phyloP scores from a whole-genome alignment of 2,329 filamentous ascomycete genomes.

The Zopfia rhizophila region DNA sequence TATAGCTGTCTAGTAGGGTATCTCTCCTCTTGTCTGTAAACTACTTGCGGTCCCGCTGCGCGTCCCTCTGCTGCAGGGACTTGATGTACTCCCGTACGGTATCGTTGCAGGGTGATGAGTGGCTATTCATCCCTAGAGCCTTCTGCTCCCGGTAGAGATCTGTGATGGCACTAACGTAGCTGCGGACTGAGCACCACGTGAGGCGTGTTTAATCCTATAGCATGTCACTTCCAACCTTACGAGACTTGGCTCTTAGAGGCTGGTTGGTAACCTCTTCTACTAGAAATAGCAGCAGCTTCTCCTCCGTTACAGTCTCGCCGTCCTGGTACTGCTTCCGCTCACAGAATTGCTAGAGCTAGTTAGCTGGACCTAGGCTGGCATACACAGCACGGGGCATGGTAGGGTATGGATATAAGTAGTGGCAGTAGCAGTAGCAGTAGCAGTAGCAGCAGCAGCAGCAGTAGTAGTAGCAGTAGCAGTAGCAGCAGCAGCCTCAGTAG shows the following conservation, averaged over 20 bases:
- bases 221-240: conserved; percentile 10
- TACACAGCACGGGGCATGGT: not conserved
- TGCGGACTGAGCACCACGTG: conserved; percentile 8
- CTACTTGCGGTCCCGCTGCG: conserved; percentile 10
- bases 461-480: too few relatives aligned
- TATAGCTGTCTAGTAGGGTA: conserved; percentile 15
- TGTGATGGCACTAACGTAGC: conserved; percentile 9
- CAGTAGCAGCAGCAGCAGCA: too few relatives aligned
- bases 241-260: conserved; percentile 10
- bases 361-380: not conserved
- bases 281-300: conserved; percentile 16
- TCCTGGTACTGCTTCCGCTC: conserved; percentile 8
- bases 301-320: conserved; percentile 8
- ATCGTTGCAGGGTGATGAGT: conserved; percentile 8
- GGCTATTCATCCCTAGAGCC: conserved; percentile 8
- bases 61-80: conserved; percentile 15
- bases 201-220: conserved; percentile 7
- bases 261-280: conserved; percentile 7
- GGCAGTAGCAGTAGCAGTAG: too few relatives aligned
- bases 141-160: conserved; percentile 10
- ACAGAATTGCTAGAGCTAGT: conserved; percentile 4
- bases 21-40: conserved; percentile 14
- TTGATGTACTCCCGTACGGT: conserved; percentile 10
- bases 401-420: too few relatives aligned
- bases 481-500: too few relatives aligned